Base-by-base conservation (phyloP, 495 filamentous ascomycete species). In the Thozetella sp. region DNA sequence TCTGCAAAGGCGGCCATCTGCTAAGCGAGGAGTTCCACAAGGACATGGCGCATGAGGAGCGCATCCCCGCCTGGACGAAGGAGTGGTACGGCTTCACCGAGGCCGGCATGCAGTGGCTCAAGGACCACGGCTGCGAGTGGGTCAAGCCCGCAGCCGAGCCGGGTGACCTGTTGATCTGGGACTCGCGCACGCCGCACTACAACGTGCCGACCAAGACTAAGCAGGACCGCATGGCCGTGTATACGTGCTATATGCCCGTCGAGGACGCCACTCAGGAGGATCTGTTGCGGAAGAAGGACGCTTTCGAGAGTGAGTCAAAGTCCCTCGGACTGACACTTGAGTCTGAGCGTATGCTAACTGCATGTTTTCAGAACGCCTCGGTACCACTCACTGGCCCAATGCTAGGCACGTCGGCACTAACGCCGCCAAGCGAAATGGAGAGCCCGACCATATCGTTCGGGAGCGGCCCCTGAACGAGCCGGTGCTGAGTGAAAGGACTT, bases 71-170 rank as follows among this genome's bases (percentile, higher is more conserved):
- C 43, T 48, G 43, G 43, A 48, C 43, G 9, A 48, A 48, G 6
- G 43, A 48, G n/a, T 48, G 43, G 43, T 48, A 20, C 43, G n/a
- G 43, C 9, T 48, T 48, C 43, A 48, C 43, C n/a, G 43, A 48
- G 43, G 43, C 43, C 6, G 30, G 30, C 30, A 37, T 37, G 30
- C 30, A 37, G 30, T 37, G 30, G 30, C 30, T 37, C 15, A 37
- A 37, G 30, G 30, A 37, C 30, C 30, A 37, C 30, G 30, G 30
- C 6, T 37, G 30, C 30, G 30, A 37, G 30, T 37, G 30, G 30
- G 30, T 37, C 15, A 37, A 37, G 30, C 30, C 30, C 30, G 15
- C 30, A 6, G 30, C 30, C 6, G 30, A 37, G 30, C 30, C 30
- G 6, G 30, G 30, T 15, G 30, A 37, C 30, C 15, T 37, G 30